Evolutionary conservation across 257 asterid genomes (phyloP).

Genomic region (Fraxinus pennsylvanica): DNA sequence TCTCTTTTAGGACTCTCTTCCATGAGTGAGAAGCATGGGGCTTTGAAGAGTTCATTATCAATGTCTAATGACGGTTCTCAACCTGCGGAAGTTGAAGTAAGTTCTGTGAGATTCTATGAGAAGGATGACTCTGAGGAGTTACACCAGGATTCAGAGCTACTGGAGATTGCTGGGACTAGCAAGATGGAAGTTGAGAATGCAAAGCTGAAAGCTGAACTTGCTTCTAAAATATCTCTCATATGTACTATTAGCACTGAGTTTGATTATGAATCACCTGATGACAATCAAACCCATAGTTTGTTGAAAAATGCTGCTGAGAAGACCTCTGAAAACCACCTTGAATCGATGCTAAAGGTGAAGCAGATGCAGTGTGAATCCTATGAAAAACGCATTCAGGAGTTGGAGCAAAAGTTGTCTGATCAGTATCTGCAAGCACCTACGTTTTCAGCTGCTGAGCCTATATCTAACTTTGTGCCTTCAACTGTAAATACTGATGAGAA

Average conservation of each 20-base stretch:
- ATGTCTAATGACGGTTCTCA: conserved; percentile 59
- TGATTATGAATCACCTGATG: conserved; percentile 66
- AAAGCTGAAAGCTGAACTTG: conserved; percentile 89
- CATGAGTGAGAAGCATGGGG: conserved; percentile 55
- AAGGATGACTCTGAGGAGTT: conserved; percentile 54
- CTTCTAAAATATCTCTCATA: conserved; percentile 83
- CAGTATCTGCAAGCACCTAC: conserved; percentile 49
- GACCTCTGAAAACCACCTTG: conserved; percentile 75
- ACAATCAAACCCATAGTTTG: conserved; percentile 54
- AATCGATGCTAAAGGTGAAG: conserved; percentile 67
- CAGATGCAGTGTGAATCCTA: conserved; percentile 83
- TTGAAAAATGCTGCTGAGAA: conserved; percentile 69
- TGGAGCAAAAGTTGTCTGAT: conserved; percentile 87
- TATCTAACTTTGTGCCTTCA: conserved; percentile 42
- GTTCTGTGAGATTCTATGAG: conserved; percentile 37
- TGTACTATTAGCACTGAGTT: conserved; percentile 68
- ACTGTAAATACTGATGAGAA: conserved; percentile 52
- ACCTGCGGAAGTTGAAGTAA: conserved; percentile 51
- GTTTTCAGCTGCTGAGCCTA: conserved; percentile 45
- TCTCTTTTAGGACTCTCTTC: conserved; percentile 59
- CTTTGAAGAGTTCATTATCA: conserved; percentile 55
- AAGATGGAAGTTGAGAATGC: conserved; percentile 95
- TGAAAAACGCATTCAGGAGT: conserved; percentile 86
- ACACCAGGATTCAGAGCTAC: conserved; percentile 64
- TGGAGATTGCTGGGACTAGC: conserved; percentile 94